Evolutionary conservation across 805 yeast genomes (phyloP).

Genomic region (Starmerella apicola): DNA sequence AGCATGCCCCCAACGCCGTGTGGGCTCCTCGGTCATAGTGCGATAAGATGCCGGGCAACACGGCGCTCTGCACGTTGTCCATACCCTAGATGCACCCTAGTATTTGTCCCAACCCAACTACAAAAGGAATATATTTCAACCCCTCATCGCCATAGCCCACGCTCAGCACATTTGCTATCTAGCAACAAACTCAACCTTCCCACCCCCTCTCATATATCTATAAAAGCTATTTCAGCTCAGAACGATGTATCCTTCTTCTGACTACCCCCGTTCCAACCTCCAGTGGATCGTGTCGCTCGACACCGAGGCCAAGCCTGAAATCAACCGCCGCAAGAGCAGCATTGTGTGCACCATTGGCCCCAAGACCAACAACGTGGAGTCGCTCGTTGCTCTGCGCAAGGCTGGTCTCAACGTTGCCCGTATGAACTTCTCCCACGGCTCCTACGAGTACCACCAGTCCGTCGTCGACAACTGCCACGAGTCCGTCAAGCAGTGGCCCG

Average conservation of each 20-base stretch:
- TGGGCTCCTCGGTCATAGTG: too few relatives aligned
- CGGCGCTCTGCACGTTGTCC: too few relatives aligned
- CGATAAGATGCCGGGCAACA: too few relatives aligned
- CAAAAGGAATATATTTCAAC: neutral
- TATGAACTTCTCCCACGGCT: conserved; percentile 98
- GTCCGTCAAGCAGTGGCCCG: conserved; percentile 79
- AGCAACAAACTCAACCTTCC: neutral
- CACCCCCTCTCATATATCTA: neutral
- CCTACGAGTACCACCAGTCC: conserved; percentile 93
- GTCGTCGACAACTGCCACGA: conserved; percentile 94
- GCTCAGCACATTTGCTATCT: neutral
- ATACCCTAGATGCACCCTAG: too few relatives aligned
- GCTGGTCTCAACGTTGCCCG: conserved; percentile 97
- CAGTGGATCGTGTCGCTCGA: conserved; percentile 78
- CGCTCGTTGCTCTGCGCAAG: conserved; percentile 74
- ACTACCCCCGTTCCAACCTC: conserved; percentile 32
- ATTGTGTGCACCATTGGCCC: conserved; percentile 99
- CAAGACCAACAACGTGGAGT: conserved; percentile 83
- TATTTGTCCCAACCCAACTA: too few relatives aligned
- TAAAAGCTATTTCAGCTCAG: too few relatives aligned
- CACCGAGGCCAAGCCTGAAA: conserved; percentile 60
- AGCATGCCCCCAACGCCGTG: too few relatives aligned
- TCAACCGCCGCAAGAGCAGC: conserved; percentile 80
- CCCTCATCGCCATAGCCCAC: neutral
- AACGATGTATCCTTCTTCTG: conserved; percentile 14